phyloP scores from a whole-genome alignment of 257 asterid genomes.

The Lithospermum erythrorhizon region DNA sequence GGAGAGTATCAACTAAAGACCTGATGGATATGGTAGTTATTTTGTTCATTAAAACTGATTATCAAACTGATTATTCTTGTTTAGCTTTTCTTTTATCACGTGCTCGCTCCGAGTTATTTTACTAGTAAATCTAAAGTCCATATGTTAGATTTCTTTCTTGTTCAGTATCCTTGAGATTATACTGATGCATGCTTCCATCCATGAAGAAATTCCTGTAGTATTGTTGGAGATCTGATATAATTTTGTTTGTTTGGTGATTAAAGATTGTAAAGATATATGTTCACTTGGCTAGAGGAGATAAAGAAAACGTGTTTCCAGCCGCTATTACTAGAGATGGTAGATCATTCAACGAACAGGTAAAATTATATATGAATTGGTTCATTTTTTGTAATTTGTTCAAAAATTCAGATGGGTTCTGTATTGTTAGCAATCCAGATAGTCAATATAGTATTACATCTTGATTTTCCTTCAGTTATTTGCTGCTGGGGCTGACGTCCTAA shows the following conservation, averaged over 20 bases:
- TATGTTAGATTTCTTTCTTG: neutral
- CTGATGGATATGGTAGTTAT: neutral
- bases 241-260: neutral
- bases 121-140: neutral
- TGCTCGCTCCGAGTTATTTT: neutral
- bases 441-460: neutral
- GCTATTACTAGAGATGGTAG: slow-evolving; percentile 92
- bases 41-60: too few relatives aligned
- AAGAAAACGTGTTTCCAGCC: slow-evolving; percentile 53
- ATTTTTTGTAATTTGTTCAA: neutral
- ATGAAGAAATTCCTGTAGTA: neutral
- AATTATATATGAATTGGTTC: neutral
- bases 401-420: neutral
- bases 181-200: neutral
- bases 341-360: slow-evolving; percentile 86
- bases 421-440: neutral
- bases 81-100: neutral
- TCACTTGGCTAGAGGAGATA: slow-evolving; percentile 61
- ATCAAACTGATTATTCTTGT: neutral
- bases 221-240: neutral
- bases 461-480: slow-evolving; percentile 56
- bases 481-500: slow-evolving; percentile 74
- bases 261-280: slow-evolving; percentile 10
- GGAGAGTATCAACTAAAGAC: neutral
- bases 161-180: neutral